Base-by-base conservation (phyloP, 192 early-diverging fungal genomes). In the Haplosporangium gracile region DNA sequence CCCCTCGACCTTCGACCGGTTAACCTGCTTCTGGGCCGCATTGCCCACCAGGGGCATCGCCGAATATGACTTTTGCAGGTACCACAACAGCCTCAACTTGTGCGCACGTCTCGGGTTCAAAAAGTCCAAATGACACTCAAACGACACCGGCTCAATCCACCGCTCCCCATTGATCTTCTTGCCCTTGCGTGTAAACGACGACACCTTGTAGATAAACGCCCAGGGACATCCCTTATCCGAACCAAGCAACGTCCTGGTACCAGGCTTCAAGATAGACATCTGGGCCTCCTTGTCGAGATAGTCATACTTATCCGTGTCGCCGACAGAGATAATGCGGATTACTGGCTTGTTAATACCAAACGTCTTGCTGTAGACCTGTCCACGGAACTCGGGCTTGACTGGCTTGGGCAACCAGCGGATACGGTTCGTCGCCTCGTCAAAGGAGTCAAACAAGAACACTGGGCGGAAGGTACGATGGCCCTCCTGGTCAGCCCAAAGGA, bases 401-500 rank as follows among this genome's bases (percentile, higher is more conserved):
- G 84, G 80, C 71, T 81, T 75, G 40, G 75, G 78, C 29, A 80
- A 38, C 78, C 85, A 89, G 4, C 88, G 80, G 45, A 89, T 82
- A 15, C 85, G 65, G 77, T 87, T 89, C 5, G 88, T 89, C 20
- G 81, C 75, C 76, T 85, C 78, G 34, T 89, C 85, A 82, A 87
- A 89, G 18, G 84, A 87, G 20, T 89, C 83, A 78, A 89, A 89
- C 49, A 82, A 63, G 49, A 85, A 89, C 15, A 78, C 75, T 24
- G 88, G 88, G 32, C 85, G 83, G 88, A 82, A 89, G 18, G 80
- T 74, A 0, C 88, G 84, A 74, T 89, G 88, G 45, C 84, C 78
- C 72, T 89, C 88, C 55, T 89, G 88, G 65, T 89, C 88, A 60
- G 87, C 83, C 88, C 88, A 89, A 36, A 89, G 77, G 7, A 87